These are phyloP conservation scores for Plasmodium gallinaceum DNA, from an alignment of 169 alveolate species.

Conservation along the genomic window DNA sequence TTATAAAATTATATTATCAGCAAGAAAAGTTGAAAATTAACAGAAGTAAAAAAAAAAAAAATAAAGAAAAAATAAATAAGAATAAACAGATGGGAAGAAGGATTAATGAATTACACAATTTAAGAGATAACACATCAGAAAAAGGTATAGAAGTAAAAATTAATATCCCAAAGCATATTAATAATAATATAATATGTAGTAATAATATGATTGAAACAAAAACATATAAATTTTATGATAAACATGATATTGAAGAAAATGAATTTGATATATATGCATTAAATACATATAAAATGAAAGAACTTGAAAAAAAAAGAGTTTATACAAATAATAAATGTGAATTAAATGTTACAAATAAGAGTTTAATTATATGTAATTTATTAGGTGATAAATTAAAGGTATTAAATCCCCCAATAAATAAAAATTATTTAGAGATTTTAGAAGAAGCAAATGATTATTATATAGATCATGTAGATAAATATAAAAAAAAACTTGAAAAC, in stretches of 20 bases:
- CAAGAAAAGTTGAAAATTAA: constrained; percentile 2
- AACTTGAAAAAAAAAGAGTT: background rate
- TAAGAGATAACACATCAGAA: constrained; percentile 15
- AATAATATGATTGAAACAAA: background rate
- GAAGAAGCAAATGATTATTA: too few species aligned
- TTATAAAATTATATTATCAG: background rate
- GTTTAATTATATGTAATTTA: too few species aligned
- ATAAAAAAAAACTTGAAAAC: too few species aligned
- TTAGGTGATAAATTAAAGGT: too few species aligned
- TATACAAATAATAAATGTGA: background rate
- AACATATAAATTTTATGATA: background rate
- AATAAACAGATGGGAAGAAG: constrained; percentile 16
- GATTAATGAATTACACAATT: constrained; percentile 18
- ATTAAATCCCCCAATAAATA: too few species aligned
- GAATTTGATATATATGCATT: constrained; percentile 10
- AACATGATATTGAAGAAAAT: constrained; percentile 5
- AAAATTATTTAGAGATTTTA: too few species aligned
- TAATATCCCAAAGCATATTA: constrained; percentile 12
- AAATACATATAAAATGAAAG: background rate
- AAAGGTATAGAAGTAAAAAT: constrained; percentile 21
- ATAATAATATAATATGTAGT: constrained; percentile 25
- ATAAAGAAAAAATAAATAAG: too few species aligned
- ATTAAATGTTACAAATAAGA: too few species aligned
- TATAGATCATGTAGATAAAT: too few species aligned
- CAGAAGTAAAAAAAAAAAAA: constrained; percentile 1